Conservation (phyloP, 495 filamentous ascomycete species). For the Friedmanniomyces endolithicus region DNA sequence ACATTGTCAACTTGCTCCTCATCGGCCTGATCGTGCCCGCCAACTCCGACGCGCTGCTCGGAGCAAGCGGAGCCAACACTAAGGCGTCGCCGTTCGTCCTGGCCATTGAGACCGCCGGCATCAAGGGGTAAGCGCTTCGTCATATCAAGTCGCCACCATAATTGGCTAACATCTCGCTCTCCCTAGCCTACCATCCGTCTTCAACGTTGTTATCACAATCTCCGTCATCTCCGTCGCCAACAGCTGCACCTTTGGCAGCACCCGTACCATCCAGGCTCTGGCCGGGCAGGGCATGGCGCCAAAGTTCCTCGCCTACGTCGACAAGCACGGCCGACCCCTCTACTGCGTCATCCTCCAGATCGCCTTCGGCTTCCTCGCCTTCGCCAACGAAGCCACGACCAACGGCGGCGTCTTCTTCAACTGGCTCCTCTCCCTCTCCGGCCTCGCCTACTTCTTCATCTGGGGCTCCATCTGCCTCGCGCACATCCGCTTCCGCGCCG, state of each 20-base stretch:
- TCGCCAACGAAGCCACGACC: slow-evolving; percentile 6
- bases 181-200: slow-evolving; percentile 29
- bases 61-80: slow-evolving; percentile 27
- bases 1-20: slow-evolving; percentile 28
- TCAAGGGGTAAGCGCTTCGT: slow-evolving; percentile 13
- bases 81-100: slow-evolving; percentile 30
- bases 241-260: slow-evolving; percentile 29
- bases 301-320: slow-evolving; percentile 29
- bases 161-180: no score
- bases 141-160: no score
- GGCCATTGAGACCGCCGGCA: slow-evolving; percentile 29
- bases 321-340: slow-evolving; percentile 29
- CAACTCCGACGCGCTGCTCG: slow-evolving; percentile 23
- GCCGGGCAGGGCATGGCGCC: slow-evolving; percentile 30
- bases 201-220: slow-evolving; percentile 33
- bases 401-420: slow-evolving; percentile 29
- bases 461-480: slow-evolving; percentile 60
- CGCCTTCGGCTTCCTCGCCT: slow-evolving; percentile 32
- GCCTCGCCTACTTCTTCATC: slow-evolving; percentile 53
- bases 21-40: slow-evolving; percentile 30
- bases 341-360: slow-evolving; percentile 43
- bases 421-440: slow-evolving; percentile 62
- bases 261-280: slow-evolving; percentile 30
- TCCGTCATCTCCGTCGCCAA: slow-evolving; percentile 33
- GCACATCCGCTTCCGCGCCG: slow-evolving; percentile 65